A percentile compares a stretch with the other conserved stretches of the same genome.
These are phyloP conservation scores for Pichia heedii DNA, from an alignment of 805 yeast species.

Conservation along the genomic window DNA sequence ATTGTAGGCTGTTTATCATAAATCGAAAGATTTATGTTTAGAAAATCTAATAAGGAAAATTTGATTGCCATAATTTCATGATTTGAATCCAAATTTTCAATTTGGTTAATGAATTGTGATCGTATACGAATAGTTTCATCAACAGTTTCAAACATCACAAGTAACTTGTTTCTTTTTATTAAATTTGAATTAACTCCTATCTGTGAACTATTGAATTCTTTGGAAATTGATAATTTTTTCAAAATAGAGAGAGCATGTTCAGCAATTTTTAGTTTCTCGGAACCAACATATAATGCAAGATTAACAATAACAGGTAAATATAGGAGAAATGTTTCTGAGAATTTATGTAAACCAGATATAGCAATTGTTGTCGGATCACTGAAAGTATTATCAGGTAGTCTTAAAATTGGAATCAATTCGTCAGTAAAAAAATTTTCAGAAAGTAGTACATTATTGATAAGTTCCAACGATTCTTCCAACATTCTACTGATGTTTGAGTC, in stretches of 20 bases:
- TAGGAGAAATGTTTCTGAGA: conserved; percentile 63
- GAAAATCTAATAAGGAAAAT: conserved; percentile 47
- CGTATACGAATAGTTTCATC: conserved; percentile 73
- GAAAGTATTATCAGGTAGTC: conserved; percentile 30
- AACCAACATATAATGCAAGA: conserved; percentile 65
- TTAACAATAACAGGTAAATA: conserved; percentile 67
- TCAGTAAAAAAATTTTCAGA: conserved; percentile 54
- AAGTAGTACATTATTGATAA: conserved; percentile 38
- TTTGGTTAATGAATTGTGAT: conserved; percentile 61
- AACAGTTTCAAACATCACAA: conserved; percentile 63
- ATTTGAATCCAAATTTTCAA: conserved; percentile 37
- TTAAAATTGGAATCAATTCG: conserved; percentile 42
- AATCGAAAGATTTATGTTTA: conserved; percentile 39
- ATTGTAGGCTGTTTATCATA: conserved; percentile 34
- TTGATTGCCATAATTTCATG: conserved; percentile 40
- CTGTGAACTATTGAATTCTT: conserved; percentile 32
- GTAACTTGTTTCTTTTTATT: conserved; percentile 45
- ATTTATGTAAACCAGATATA: conserved; percentile 47
- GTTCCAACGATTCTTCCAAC: conserved; percentile 33
- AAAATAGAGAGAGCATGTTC: conserved; percentile 45
- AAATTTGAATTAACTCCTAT: conserved; percentile 6
- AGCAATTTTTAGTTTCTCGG: conserved; percentile 43
- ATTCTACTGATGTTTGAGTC: conserved; percentile 28
- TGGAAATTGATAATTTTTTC: conserved; percentile 32
- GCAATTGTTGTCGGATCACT: conserved; percentile 32